phyloP scores from a whole-genome alignment of 768 basidiomycete species.

The Boletus tylopilopsis region DNA sequence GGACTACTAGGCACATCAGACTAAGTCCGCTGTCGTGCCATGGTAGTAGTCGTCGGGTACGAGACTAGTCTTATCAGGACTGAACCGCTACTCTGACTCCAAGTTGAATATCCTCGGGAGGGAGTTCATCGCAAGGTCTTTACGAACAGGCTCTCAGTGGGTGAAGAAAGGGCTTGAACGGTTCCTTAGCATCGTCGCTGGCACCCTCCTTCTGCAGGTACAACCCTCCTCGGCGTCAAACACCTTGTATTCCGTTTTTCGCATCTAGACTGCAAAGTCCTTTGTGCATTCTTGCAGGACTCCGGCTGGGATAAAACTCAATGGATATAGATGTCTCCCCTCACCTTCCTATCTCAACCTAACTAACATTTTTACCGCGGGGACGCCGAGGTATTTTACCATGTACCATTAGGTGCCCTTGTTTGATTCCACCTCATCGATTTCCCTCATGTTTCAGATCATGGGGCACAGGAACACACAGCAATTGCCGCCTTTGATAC shows the following conservation, averaged over 20 bases:
- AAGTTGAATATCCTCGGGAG: slow-evolving; percentile 97
- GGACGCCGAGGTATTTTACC: slow-evolving; percentile 9
- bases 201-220: slow-evolving; percentile 94
- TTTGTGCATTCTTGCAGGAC: slow-evolving; percentile 93
- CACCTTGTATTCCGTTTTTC: slow-evolving; percentile 8
- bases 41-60: too few relatives aligned
- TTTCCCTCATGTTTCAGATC: too few relatives aligned
- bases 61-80: too few relatives aligned
- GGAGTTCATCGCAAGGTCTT: slow-evolving; percentile 97
- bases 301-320: slow-evolving; percentile 85
- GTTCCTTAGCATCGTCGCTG: slow-evolving; percentile 94
- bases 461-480: slow-evolving; percentile 1
- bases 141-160: slow-evolving; percentile 97
- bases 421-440: slow-evolving; percentile 6
- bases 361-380: not conserved
- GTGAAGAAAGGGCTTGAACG: slow-evolving; percentile 93
- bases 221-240: not conserved
- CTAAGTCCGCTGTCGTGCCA: too few relatives aligned
- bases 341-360: not conserved
- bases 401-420: slow-evolving; percentile 20
- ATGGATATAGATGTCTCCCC: slow-evolving; percentile 53
- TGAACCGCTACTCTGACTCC: slow-evolving; percentile 92
- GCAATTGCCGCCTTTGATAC: slow-evolving; percentile 10
- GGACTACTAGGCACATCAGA: too few relatives aligned
- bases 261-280: slow-evolving; percentile 83